phyloP scores from a whole-genome alignment of 2,329 filamentous ascomycete genomes.

The Hymenotorrendiella dingleyae region DNA sequence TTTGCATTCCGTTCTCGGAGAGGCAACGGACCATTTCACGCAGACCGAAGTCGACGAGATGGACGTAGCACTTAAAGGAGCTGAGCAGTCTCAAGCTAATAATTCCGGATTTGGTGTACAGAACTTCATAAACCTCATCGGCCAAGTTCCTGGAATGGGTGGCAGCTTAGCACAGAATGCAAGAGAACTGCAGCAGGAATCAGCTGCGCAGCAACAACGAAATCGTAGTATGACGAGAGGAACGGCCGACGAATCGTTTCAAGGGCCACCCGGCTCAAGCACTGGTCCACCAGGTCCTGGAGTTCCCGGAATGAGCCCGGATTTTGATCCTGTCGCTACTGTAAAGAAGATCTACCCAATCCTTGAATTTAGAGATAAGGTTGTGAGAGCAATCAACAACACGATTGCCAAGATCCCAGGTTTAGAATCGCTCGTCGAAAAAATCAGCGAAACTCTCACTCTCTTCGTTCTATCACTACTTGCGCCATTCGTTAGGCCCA shows the following conservation, averaged over 20 bases:
- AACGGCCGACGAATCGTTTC: slow-evolving; percentile 18
- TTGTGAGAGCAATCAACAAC: slow-evolving; percentile 78
- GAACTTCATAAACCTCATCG: slow-evolving; percentile 67
- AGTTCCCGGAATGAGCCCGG: slow-evolving; percentile 67
- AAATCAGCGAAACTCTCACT: slow-evolving; percentile 87
- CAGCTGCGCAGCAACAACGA: slow-evolving; percentile 57
- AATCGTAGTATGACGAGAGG: slow-evolving; percentile 40
- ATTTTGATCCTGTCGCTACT: slow-evolving; percentile 73
- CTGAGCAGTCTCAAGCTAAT: slow-evolving; percentile 43
- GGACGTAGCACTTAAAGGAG: slow-evolving; percentile 66
- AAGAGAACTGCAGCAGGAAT: slow-evolving; percentile 51
- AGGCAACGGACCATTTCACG: slow-evolving; percentile 77
- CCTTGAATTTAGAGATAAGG: slow-evolving; percentile 85
- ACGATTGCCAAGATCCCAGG: slow-evolving; percentile 90
- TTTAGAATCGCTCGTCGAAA: slow-evolving; percentile 82
- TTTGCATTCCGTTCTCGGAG: slow-evolving; percentile 66
- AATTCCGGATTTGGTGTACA: slow-evolving; percentile 34
- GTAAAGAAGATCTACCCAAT: slow-evolving; percentile 88
- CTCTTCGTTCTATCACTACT: slow-evolving; percentile 87
- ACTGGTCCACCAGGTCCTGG: slow-evolving; percentile 41
- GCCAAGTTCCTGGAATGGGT: slow-evolving; percentile 67
- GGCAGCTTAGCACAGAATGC: slow-evolving; percentile 63
- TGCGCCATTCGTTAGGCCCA: slow-evolving; percentile 84
- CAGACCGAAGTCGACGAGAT: slow-evolving; percentile 81
- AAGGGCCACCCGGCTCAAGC: slow-evolving; percentile 28